Evolutionary conservation across 208 protist genomes (phyloP).

Genomic region (Herpetomonas tarakana): DNA sequence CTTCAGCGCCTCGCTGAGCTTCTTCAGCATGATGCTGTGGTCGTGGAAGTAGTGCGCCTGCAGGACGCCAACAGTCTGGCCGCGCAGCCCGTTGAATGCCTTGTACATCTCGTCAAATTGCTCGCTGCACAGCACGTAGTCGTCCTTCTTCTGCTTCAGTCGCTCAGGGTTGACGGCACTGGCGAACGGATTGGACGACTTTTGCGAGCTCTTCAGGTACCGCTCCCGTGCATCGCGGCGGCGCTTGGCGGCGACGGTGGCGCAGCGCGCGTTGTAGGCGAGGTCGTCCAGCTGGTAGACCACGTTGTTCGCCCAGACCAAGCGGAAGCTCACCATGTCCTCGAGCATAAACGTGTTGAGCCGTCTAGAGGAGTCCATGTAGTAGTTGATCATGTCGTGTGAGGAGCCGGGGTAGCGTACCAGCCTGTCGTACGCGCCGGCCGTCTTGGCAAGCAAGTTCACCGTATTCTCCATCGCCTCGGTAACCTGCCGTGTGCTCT

Average conservation of each 20-base stretch:
- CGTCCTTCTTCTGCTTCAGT: not conserved
- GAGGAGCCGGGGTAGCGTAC: not conserved
- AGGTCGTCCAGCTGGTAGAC: not conserved
- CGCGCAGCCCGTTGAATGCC: not conserved
- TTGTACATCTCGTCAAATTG: not conserved
- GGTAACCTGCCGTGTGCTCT: not conserved
- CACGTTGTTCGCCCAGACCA: not conserved
- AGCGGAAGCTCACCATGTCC: not conserved
- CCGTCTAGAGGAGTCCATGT: not conserved
- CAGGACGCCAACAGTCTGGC: not conserved
- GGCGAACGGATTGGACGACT: not conserved
- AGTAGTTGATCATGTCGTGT: not conserved
- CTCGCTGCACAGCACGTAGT: not conserved
- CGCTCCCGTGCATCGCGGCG: not conserved
- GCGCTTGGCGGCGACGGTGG: not conserved
- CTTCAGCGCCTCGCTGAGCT: not conserved
- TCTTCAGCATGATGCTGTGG: not conserved
- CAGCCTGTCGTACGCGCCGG: not conserved
- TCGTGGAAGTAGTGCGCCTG: constrained; percentile 1
- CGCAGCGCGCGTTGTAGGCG: not conserved
- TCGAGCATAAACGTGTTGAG: not conserved
- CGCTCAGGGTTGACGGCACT: not conserved
- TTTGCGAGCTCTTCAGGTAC: not conserved
- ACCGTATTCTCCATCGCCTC: not conserved
- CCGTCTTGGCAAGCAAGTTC: not conserved